Conservation (phyloP, 2,329 filamentous ascomycete genomes). For the Calonectria pauciramosa region DNA sequence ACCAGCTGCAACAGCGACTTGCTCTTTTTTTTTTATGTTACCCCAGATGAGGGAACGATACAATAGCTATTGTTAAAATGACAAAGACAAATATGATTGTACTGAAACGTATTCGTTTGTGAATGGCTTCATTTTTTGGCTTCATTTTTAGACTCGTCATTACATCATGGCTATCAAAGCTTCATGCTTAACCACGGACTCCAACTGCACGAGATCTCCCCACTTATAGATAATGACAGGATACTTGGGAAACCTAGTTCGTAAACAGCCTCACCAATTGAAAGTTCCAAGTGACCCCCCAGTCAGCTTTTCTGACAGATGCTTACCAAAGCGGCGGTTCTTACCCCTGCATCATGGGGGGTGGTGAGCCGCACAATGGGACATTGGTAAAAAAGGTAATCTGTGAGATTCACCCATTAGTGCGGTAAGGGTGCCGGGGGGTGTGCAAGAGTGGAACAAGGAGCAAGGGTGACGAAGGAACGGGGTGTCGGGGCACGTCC, state of each 20-base stretch:
- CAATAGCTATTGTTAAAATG: constrained; percentile 2
- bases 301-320: neutral
- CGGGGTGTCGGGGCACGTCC: neutral
- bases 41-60: neutral
- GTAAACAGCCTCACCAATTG: neutral
- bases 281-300: neutral
- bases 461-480: neutral
- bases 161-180: no score
- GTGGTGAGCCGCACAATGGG: neutral
- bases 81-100: neutral
- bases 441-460: neutral
- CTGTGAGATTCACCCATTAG: neutral
- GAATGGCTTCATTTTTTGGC: neutral
- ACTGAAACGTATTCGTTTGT: neutral
- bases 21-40: neutral
- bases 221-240: neutral
- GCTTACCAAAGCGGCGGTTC: neutral
- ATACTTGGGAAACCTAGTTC: neutral
- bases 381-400: neutral
- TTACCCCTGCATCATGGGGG: neutral
- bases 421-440: neutral
- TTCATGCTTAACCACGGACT: no score
- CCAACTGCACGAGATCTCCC: neutral
- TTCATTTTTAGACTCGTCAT: neutral
- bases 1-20: neutral